Evolutionary conservation across 441 rosid species (phyloP).

Genomic region (Dalechampia spathulata): DNA sequence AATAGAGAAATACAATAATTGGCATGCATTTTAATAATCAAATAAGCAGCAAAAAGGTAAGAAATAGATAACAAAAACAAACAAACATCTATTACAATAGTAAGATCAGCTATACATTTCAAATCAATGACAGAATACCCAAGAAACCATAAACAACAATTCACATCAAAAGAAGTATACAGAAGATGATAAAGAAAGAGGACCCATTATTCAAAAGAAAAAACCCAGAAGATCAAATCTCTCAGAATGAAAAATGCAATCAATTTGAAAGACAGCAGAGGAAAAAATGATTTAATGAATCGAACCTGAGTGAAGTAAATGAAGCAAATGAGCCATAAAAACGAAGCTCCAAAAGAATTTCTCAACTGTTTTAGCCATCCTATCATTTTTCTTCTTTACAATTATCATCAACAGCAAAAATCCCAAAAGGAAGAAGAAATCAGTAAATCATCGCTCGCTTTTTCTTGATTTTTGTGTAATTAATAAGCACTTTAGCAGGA

Average conservation of each 20-base stretch:
- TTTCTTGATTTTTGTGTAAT: neutral
- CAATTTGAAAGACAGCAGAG: neutral
- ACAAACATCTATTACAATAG: neutral
- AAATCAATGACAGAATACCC: neutral
- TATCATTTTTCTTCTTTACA: slow-evolving; percentile 31
- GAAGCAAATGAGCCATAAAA: slow-evolving; percentile 89
- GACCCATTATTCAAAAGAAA: neutral
- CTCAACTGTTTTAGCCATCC: slow-evolving; percentile 53
- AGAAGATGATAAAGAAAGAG: neutral
- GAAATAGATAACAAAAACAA: neutral
- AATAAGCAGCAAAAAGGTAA: neutral
- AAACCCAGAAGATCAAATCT: neutral
- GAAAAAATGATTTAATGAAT: slow-evolving; percentile 10
- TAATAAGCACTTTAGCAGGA: no score
- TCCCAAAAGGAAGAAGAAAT: neutral
- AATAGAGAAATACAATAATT: no score
- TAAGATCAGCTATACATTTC: neutral
- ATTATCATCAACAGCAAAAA: neutral
- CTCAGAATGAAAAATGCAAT: no score
- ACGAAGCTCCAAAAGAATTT: slow-evolving; percentile 65
- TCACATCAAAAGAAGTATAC: neutral
- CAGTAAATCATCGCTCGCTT: neutral
- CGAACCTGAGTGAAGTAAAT: slow-evolving; percentile 87
- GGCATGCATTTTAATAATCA: no score
- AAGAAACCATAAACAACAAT: slow-evolving; percentile 7